These are phyloP conservation scores for Sphaerostilbella broomeana DNA, from an alignment of 2,329 filamentous ascomycete genomes.

Conservation along the genomic window DNA sequence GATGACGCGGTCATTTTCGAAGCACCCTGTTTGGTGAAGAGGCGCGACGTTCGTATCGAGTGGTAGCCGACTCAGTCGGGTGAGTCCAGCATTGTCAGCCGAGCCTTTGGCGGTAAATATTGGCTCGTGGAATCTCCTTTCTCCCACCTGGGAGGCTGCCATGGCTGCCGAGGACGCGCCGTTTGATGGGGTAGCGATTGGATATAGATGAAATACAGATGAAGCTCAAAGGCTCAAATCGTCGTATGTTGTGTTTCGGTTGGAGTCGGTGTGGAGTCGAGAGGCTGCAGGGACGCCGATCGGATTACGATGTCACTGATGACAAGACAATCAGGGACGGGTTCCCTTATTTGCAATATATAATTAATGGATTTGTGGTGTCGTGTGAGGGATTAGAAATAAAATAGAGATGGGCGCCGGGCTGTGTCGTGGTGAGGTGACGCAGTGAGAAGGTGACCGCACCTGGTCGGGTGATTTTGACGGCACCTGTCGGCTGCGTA, in stretches of 20 bases:
- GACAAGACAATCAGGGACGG: too few species aligned
- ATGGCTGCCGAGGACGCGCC: conserved; percentile 8
- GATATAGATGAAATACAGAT: too few species aligned
- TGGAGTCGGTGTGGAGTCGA: conserved; percentile 9
- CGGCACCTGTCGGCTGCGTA: conserved; percentile 8
- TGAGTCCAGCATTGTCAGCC: conserved; percentile 7
- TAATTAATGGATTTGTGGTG: too few species aligned
- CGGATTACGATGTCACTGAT: neutral
- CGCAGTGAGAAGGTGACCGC: neutral
- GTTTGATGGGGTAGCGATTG: too few species aligned
- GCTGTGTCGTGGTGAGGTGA: conserved; percentile 6
- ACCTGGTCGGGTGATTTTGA: conserved; percentile 12
- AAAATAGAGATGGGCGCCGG: conserved; percentile 5
- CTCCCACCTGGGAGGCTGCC: conserved; percentile 10
- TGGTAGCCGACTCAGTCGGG: conserved; percentile 10
- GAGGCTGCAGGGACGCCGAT: conserved; percentile 9
- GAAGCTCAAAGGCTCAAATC: too few species aligned
- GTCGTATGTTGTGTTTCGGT: conserved; percentile 5
- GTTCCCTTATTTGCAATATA: too few species aligned
- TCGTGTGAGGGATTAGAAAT: neutral
- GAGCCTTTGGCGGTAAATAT: neutral
- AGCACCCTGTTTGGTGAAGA: conserved; percentile 94
- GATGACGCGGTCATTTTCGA: conserved; percentile 89
- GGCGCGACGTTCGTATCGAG: conserved; percentile 10
- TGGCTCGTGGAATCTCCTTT: conserved; percentile 6